phyloP scores from a whole-genome alignment of 2,329 filamentous ascomycete species.

The Verticillium tricorpus region DNA sequence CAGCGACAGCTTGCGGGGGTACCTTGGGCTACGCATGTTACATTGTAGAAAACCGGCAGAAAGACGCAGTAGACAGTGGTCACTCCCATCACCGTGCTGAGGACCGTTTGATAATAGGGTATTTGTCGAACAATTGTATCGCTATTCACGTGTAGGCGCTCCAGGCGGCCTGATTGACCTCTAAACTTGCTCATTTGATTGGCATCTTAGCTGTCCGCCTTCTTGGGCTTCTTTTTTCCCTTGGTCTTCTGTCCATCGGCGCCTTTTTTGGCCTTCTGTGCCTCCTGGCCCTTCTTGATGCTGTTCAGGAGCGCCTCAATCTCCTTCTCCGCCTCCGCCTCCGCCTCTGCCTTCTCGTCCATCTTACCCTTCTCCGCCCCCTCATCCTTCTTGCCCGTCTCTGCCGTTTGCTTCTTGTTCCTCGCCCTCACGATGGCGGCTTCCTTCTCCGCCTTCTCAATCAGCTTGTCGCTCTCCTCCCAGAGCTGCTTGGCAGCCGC shows the following conservation, averaged over 20 bases:
- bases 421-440: slow-evolving; percentile 55
- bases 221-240: slow-evolving; percentile 23
- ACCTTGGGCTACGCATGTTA: too few relatives aligned
- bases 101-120: too few relatives aligned
- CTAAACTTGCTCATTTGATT: too few relatives aligned
- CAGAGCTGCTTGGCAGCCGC: slow-evolving; percentile 78
- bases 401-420: slow-evolving; percentile 30
- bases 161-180: too few relatives aligned
- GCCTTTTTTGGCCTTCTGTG: slow-evolving; percentile 16
- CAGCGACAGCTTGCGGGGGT: too few relatives aligned
- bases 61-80: too few relatives aligned
- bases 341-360: slow-evolving; percentile 20
- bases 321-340: slow-evolving; percentile 23
- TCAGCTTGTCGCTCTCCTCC: slow-evolving; percentile 81
- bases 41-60: too few relatives aligned
- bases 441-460: slow-evolving; percentile 77
- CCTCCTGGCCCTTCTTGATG: slow-evolving; percentile 38
- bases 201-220: slow-evolving; percentile 17
- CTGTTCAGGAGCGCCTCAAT: slow-evolving; percentile 34
- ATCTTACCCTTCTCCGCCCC: slow-evolving; percentile 23
- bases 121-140: too few relatives aligned
- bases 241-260: slow-evolving; percentile 17
- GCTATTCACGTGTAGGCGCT: too few relatives aligned
- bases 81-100: too few relatives aligned
- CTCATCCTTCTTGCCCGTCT: slow-evolving; percentile 25